Percentiles rank a stretch among this genome's conserved stretches.
Evolutionary conservation across 805 yeast species (phyloP).

Genomic region (Ogataea ramenticola): DNA sequence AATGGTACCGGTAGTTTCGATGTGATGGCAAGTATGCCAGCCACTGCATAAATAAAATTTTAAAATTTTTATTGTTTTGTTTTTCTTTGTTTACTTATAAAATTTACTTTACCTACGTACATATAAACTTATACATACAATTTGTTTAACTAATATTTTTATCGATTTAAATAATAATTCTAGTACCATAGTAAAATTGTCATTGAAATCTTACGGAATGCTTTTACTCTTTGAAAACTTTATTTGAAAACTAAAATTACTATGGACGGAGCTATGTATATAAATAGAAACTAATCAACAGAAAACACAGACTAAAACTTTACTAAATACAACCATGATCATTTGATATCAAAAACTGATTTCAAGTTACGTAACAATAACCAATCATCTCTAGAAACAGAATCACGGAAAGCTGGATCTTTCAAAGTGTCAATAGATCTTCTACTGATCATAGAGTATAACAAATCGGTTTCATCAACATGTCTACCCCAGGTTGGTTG

Average conservation of each 20-base stretch:
- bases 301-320: neutral
- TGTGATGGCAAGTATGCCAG: conserved; percentile 47
- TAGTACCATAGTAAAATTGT: too few relatives aligned
- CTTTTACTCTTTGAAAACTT: too few relatives aligned
- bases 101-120: too few relatives aligned
- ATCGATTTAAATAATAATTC: too few relatives aligned
- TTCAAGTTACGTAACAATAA: conserved; percentile 81
- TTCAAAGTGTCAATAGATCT: conserved; percentile 93
- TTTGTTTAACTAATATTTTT: too few relatives aligned
- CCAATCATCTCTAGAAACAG: conserved; percentile 96
- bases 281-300: too few relatives aligned
- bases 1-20: conserved; percentile 98
- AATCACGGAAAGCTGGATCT: conserved; percentile 95
- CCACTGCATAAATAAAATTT: neutral
- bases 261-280: too few relatives aligned
- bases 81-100: too few relatives aligned
- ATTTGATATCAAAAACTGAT: conserved; percentile 78
- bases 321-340: conserved; percentile 6
- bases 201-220: too few relatives aligned
- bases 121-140: too few relatives aligned
- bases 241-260: too few relatives aligned
- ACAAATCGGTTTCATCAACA: conserved; percentile 84
- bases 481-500: conserved; percentile 99
- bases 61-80: neutral
- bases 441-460: conserved; percentile 87